phyloP scores from a whole-genome alignment of 176 grass and related monocot species.

The Elymus sibiricus region DNA sequence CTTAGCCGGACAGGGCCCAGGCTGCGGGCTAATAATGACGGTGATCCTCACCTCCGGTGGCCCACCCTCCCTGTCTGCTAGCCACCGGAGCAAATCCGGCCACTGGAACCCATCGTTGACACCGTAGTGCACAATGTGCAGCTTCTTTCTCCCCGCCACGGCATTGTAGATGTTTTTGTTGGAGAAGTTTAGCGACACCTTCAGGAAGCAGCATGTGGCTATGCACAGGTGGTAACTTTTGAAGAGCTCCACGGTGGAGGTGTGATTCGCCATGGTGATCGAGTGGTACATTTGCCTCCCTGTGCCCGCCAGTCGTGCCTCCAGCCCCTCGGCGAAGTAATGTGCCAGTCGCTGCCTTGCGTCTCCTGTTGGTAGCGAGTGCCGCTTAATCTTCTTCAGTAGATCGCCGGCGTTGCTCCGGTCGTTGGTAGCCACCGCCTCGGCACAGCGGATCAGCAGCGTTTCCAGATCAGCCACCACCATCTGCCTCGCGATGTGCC shows the following conservation, averaged over 20 bases:
- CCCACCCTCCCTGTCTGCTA: conserved; percentile 16
- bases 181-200: conserved; percentile 19
- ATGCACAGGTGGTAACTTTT: conserved; percentile 51
- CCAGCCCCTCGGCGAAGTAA: conserved; percentile 49
- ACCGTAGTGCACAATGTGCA: conserved; percentile 54
- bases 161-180: conserved; percentile 45
- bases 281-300: conserved; percentile 42
- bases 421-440: conserved; percentile 46
- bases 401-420: conserved; percentile 16
- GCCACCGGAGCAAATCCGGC: conserved; percentile 31
- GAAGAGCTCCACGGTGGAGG: conserved; percentile 14
- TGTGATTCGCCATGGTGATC: conserved; percentile 34
- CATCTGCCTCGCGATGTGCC: background rate
- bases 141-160: background rate
- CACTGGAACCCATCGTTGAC: conserved; percentile 46
- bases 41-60: conserved; percentile 49
- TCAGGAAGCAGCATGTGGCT: conserved; percentile 43
- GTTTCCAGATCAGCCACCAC: conserved; percentile 42
- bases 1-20: conserved; percentile 33
- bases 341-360: conserved; percentile 51
- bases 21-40: conserved; percentile 37
- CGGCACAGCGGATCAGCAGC: conserved; percentile 51
- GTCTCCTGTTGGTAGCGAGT: conserved; percentile 29
- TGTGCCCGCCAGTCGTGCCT: conserved; percentile 39
- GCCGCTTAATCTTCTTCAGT: conserved; percentile 34